phyloP scores from a whole-genome alignment of 2,329 filamentous ascomycete species.

The Aspergillus sergii region DNA sequence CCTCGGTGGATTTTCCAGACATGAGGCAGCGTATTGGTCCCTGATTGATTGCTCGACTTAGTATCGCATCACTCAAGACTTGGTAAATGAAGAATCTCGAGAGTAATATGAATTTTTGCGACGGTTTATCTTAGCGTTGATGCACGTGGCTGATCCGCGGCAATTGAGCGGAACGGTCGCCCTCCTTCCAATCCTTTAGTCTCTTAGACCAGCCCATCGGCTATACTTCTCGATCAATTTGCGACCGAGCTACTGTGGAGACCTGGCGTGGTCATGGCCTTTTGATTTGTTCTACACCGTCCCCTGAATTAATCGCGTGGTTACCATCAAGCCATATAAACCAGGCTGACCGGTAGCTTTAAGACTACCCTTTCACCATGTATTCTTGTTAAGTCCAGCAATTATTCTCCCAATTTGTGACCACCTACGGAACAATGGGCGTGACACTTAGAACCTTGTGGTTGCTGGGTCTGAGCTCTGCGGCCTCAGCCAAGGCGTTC shows the following conservation, averaged over 20 bases:
- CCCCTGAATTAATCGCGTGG: neutral
- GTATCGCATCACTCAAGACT: neutral
- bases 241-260: neutral
- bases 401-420: neutral
- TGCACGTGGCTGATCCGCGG: slow-evolving; percentile 16
- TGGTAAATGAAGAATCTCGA: neutral
- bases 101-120: neutral
- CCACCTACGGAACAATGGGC: neutral
- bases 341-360: neutral
- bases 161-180: slow-evolving; percentile 14
- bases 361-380: neutral
- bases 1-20: slow-evolving; percentile 68
- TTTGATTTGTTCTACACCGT: neutral
- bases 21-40: slow-evolving; percentile 29
- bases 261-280: neutral
- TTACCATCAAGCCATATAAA: neutral
- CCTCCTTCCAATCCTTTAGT: neutral
- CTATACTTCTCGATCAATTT: neutral
- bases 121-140: neutral
- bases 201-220: neutral
- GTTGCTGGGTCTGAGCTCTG: slow-evolving; percentile 13
- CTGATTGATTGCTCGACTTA: neutral
- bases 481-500: slow-evolving; percentile 11
- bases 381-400: neutral
- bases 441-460: slow-evolving; percentile 6